Base-by-base conservation (phyloP, 768 basidiomycete genomes). In the Rickenella mellea region DNA sequence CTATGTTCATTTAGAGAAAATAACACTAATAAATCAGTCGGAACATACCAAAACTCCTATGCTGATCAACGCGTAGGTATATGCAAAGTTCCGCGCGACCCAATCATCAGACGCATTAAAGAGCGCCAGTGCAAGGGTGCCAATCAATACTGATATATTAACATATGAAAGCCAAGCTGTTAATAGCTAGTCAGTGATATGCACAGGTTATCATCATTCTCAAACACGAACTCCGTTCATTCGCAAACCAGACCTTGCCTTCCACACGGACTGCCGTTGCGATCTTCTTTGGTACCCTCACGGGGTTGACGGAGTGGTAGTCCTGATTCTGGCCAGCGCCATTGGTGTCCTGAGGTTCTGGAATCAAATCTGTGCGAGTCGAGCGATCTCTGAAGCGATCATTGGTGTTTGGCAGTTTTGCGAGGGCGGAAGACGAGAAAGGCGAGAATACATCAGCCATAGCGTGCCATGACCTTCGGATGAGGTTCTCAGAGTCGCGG, bases 181-280 rank as follows among this genome's bases (percentile, higher is more conserved):
- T 14, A 15, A 28, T 15, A 15, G 15, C 19, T 12, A 20, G 25
- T 7, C 43, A 24, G 21, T 1, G 15, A 6, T 32, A 24, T 39
- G 14, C n/a, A 46, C 14, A 26, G 12, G 32, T n/a, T n/a, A 49
- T 26, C 6, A 47, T 17, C 15, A 48, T 22, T n/a, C n/a, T n/a
- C n/a, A 31, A 35, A 39, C 6, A 63, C 80, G 46, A 36, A 91
- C 88, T 91, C 56, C 89, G 68, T 62, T 97, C 92, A 55, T 96
- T 96, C 7, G 92, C 91, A 58, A 97, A 94, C 92, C 93, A 97
- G 37, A 97, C 92, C 55, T 97, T 97, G 17, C 79, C 81, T 57
- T 97, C 92, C 14, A 97, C 90, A 48, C 80, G 85, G 52, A 97
- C 69, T 0, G 82, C 76, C 1, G 84, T 83, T 0, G 83, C 66